phyloP scores from a whole-genome alignment of 306 rosid genomes.

The Medicago arabica region DNA sequence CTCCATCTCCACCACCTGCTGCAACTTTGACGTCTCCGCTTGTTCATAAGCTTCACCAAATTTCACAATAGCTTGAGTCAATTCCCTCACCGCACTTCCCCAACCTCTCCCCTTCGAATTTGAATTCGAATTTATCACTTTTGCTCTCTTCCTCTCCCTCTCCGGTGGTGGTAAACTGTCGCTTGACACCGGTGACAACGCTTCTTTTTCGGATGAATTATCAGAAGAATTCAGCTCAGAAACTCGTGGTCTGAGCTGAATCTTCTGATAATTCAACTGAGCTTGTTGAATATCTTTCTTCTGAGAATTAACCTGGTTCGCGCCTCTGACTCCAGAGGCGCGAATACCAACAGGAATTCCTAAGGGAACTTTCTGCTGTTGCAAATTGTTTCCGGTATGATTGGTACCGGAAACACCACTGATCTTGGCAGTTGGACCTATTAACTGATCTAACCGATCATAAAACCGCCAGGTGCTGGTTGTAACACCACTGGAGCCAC shows the following conservation, averaged over 20 bases:
- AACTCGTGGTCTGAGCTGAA: slow-evolving; percentile 53
- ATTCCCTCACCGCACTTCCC: slow-evolving; percentile 80
- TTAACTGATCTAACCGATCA: slow-evolving; percentile 66
- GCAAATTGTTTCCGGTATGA: slow-evolving; percentile 35
- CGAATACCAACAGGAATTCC: slow-evolving; percentile 79
- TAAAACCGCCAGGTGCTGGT: slow-evolving; percentile 87
- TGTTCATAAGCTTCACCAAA: slow-evolving; percentile 96
- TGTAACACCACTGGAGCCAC: slow-evolving; percentile 41
- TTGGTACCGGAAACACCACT: slow-evolving; percentile 37
- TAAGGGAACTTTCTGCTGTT: slow-evolving; percentile 59
- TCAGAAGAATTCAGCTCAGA: slow-evolving; percentile 45
- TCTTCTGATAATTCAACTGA: slow-evolving; percentile 53
- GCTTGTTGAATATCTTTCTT: slow-evolving; percentile 27
- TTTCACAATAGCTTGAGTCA: slow-evolving; percentile 81
- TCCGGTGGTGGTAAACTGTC: slow-evolving; percentile 73
- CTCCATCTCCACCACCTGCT: slow-evolving; percentile 97
- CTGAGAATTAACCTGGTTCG: slow-evolving; percentile 47
- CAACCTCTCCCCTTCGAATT: slow-evolving; percentile 52
- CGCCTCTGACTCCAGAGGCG: neutral
- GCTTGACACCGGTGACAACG: slow-evolving; percentile 62
- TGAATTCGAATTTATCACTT: slow-evolving; percentile 47
- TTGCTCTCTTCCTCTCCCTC: slow-evolving; percentile 63
- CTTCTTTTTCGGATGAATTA: slow-evolving; percentile 54
- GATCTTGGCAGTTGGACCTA: slow-evolving; percentile 73
- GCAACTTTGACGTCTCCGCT: slow-evolving; percentile 83